These are phyloP conservation scores for Vararia minispora DNA, from an alignment of 768 basidiomycete species.

Conservation along the genomic window DNA sequence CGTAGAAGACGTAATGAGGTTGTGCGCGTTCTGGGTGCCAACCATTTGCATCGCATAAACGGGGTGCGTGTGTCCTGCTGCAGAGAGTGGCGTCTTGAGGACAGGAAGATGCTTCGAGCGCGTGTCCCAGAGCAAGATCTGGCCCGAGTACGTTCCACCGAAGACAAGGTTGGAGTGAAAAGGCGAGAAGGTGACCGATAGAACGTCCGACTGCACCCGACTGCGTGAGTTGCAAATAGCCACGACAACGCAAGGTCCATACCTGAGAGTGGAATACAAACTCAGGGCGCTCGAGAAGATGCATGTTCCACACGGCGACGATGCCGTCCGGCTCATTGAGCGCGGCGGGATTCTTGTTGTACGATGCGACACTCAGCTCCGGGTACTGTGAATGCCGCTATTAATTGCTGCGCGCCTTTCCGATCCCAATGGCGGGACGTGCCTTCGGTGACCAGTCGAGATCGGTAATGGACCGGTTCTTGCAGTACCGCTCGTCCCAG, in stretches of 20 bases:
- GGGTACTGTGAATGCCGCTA: conserved; percentile 56
- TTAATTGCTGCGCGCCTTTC: too few relatives aligned
- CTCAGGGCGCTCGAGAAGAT: conserved; percentile 89
- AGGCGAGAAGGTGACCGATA: conserved; percentile 93
- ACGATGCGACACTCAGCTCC: conserved; percentile 89
- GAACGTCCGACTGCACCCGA: conserved; percentile 85
- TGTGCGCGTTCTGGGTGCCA: conserved; percentile 97
- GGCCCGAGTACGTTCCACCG: conserved; percentile 98
- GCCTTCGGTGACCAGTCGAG: conserved; percentile 98
- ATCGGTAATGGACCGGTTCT: conserved; percentile 91
- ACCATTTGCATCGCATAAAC: conserved; percentile 99
- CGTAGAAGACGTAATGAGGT: conserved; percentile 91
- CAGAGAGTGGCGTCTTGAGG: conserved; percentile 91
- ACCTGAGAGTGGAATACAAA: conserved; percentile 99
- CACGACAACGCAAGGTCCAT: conserved; percentile 10
- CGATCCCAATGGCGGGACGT: conserved; percentile 6
- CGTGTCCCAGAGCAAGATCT: conserved; percentile 97
- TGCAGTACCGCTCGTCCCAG: conserved; percentile 82
- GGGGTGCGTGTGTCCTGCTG: conserved; percentile 95
- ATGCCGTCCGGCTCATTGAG: conserved; percentile 95
- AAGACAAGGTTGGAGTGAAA: conserved; percentile 97
- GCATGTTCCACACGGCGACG: conserved; percentile 95
- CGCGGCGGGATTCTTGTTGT: conserved; percentile 93
- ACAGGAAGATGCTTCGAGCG: conserved; percentile 94
- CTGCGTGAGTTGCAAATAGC: conserved; percentile 10